Conservation (phyloP, 257 asterid species). For the Fraxinus anomala region DNA sequence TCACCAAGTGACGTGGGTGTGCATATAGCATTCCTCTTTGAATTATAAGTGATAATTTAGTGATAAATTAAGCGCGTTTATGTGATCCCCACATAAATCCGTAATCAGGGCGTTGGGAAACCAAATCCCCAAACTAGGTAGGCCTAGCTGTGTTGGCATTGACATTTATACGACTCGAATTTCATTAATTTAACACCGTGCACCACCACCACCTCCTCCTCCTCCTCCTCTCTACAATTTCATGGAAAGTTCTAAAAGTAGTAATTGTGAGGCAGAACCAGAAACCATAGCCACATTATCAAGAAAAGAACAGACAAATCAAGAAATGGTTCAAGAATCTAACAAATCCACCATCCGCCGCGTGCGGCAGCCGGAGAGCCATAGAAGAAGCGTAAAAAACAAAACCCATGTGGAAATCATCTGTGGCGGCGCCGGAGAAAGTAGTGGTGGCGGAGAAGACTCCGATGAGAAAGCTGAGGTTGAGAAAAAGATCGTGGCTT, state of each 20-base stretch:
- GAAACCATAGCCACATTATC: constrained; percentile 28
- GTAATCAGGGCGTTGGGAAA: constrained; percentile 34
- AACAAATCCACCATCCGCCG: constrained; percentile 25
- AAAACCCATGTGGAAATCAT: constrained; percentile 20
- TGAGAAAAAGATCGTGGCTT: constrained; percentile 51
- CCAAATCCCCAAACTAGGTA: constrained; percentile 37
- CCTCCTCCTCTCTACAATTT: not conserved
- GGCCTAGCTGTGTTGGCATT: constrained; percentile 60
- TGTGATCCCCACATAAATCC: constrained; percentile 25
- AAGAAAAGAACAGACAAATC: constrained; percentile 21
- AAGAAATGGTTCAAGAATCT: constrained; percentile 18
- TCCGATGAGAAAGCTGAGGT: constrained; percentile 43
- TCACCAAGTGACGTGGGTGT: no score
- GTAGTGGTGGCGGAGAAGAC: not conserved
- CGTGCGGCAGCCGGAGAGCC: constrained; percentile 27
- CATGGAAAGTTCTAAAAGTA: constrained; percentile 36
- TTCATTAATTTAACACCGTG: constrained; percentile 42
- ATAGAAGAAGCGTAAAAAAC: constrained; percentile 21
- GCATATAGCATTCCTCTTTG: no score
- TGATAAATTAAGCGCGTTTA: constrained; percentile 14
- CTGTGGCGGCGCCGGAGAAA: constrained; percentile 1
- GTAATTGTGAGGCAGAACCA: constrained; percentile 12
- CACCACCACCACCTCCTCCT: constrained; percentile 2
- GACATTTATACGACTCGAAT: constrained; percentile 34
- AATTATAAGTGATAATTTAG: not conserved